A percentile compares a stretch with the other conserved stretches of the same genome.
phyloP scores from a whole-genome alignment of 805 yeast species.

The Metschnikowia henanensis region DNA sequence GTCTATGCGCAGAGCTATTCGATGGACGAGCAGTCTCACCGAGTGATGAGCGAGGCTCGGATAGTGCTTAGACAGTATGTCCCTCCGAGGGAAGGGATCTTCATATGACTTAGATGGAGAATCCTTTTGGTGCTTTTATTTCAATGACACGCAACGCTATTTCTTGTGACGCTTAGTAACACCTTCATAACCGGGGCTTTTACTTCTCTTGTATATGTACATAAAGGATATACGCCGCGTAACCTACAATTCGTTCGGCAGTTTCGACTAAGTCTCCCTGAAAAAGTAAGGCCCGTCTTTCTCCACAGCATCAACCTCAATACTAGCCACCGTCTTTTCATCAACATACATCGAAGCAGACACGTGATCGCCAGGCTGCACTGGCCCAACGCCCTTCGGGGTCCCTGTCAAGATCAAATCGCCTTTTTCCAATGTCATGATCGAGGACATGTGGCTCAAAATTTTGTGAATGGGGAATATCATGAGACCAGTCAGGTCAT shows the following conservation, averaged over 20 bases:
- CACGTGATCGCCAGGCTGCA: conserved; percentile 76
- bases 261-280: conserved; percentile 26
- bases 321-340: conserved; percentile 51
- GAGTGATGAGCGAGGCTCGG: conserved; percentile 73
- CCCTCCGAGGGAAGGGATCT: conserved; percentile 42
- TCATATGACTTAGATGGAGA: conserved; percentile 20
- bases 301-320: conserved; percentile 53
- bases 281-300: conserved; percentile 48
- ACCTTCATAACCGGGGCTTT: too few relatives aligned
- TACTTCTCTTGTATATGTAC: too few relatives aligned
- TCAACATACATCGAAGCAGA: conserved; percentile 60
- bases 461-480: conserved; percentile 82
- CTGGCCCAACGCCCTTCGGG: conserved; percentile 93
- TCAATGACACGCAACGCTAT: too few relatives aligned
- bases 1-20: conserved; percentile 90
- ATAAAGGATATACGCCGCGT: too few relatives aligned
- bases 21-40: conserved; percentile 80
- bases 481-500: conserved; percentile 81
- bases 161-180: too few relatives aligned
- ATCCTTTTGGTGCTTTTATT: too few relatives aligned
- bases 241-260: too few relatives aligned
- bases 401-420: conserved; percentile 95
- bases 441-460: conserved; percentile 75
- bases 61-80: conserved; percentile 57
- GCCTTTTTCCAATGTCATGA: conserved; percentile 89